These are phyloP conservation scores for Ustilago bromivora DNA, from an alignment of 1,284 basidiomycete species.

Conservation along the genomic window DNA sequence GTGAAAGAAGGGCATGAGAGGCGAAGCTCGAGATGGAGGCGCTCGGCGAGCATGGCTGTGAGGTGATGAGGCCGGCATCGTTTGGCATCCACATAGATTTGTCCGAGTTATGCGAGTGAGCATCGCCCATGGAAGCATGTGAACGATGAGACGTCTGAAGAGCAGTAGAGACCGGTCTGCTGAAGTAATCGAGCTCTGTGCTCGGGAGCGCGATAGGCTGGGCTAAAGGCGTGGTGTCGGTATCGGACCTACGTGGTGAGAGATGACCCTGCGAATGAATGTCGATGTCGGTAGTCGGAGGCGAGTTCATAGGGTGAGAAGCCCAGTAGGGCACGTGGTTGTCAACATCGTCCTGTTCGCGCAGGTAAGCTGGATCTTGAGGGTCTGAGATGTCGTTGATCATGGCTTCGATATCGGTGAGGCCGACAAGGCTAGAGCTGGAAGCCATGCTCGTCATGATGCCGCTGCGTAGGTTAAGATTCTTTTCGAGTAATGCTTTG, in stretches of 20 bases:
- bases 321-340: not conserved
- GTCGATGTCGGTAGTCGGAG: slow-evolving; percentile 51
- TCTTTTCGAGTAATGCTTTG: slow-evolving; percentile 64
- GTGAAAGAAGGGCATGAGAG: slow-evolving; percentile 29
- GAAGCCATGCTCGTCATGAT: slow-evolving; percentile 53
- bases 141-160: not conserved
- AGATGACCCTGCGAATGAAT: slow-evolving; percentile 22
- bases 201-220: slow-evolving; percentile 12
- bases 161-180: slow-evolving; percentile 2
- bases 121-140: not conserved
- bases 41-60: slow-evolving; percentile 47
- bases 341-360: not conserved
- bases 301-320: slow-evolving; percentile 39
- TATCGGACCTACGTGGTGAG: slow-evolving; percentile 22
- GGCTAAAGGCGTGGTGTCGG: slow-evolving; percentile 34
- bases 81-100: slow-evolving; percentile 34
- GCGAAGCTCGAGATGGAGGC: slow-evolving; percentile 39
- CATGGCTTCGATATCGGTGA: slow-evolving; percentile 38
- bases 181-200: slow-evolving; percentile 33
- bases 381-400: slow-evolving; percentile 19
- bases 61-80: slow-evolving; percentile 37
- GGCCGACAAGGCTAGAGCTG: slow-evolving; percentile 36
- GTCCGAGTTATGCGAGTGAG: not conserved
- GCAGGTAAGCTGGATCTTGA: not conserved
- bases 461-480: slow-evolving; percentile 53